Percentiles rank a stretch among this genome's conserved stretches.
phyloP scores from a whole-genome alignment of 1,139 yeast genomes.

The Pichia sp. region DNA sequence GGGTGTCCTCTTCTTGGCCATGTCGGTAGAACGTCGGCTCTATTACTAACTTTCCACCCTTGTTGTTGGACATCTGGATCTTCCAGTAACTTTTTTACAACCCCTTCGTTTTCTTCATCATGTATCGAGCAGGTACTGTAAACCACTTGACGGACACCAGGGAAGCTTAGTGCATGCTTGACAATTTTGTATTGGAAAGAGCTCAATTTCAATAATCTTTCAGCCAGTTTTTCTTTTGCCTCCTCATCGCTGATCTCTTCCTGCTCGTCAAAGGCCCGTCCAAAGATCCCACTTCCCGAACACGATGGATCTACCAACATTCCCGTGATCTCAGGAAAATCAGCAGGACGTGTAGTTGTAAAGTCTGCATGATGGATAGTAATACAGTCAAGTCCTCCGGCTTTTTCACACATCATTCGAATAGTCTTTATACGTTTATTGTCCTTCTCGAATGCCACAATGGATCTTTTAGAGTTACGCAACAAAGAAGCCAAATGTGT shows the following conservation, averaged over 20 bases:
- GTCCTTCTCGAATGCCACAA: slow-evolving; percentile 88
- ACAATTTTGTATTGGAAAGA: slow-evolving; percentile 84
- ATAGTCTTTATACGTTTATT: slow-evolving; percentile 65
- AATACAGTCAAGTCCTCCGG: slow-evolving; percentile 66
- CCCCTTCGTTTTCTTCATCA: slow-evolving; percentile 88
- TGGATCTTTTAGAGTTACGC: slow-evolving; percentile 36
- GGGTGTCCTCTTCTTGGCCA: slow-evolving; percentile 86
- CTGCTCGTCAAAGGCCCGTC: slow-evolving; percentile 60
- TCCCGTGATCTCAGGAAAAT: slow-evolving; percentile 66
- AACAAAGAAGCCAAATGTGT: slow-evolving; percentile 78
- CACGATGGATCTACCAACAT: slow-evolving; percentile 94
- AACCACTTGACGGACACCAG: slow-evolving; percentile 71
- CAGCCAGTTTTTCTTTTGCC: slow-evolving; percentile 33
- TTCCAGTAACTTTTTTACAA: slow-evolving; percentile 68
- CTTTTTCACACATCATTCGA: slow-evolving; percentile 71
- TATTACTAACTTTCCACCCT: slow-evolving; percentile 73
- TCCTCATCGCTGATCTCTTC: slow-evolving; percentile 36
- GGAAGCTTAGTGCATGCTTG: slow-evolving; percentile 82
- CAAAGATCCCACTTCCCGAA: slow-evolving; percentile 96
- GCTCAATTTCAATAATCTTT: slow-evolving; percentile 66
- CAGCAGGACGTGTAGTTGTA: slow-evolving; percentile 60
- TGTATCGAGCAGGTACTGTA: slow-evolving; percentile 96
- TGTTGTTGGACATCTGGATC: slow-evolving; percentile 54
- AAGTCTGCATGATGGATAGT: slow-evolving; percentile 80
- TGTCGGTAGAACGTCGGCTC: slow-evolving; percentile 62